Conservation (phyloP, 1,284 basidiomycete species). For the Leccinum griseonigrum region DNA sequence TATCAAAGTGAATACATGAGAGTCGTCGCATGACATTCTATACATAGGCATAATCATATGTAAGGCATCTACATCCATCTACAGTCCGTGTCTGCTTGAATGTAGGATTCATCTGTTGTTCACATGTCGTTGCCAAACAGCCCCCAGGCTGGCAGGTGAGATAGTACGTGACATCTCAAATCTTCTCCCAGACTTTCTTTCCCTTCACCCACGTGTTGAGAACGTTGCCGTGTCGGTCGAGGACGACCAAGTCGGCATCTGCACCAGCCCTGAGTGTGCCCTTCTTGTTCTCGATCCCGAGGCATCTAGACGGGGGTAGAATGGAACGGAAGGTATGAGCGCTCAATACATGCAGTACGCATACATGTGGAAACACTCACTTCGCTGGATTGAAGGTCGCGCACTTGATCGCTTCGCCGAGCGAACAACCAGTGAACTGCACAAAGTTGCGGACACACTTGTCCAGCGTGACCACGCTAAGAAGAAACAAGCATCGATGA, state of each 20-base stretch:
- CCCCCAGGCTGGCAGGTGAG: neutral
- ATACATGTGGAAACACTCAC: conserved; percentile 34
- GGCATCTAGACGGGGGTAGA: conserved; percentile 45
- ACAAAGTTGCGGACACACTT: conserved; percentile 84
- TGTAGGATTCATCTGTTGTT: neutral
- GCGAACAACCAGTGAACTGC: conserved; percentile 76
- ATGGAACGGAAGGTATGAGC: neutral
- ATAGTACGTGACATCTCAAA: conserved; percentile 13
- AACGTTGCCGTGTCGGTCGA: conserved; percentile 67
- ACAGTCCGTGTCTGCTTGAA: neutral
- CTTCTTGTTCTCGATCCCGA: conserved; percentile 77
- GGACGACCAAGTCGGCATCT: conserved; percentile 81
- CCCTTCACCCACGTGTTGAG: conserved; percentile 82
- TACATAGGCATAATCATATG: neutral
- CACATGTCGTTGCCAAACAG: neutral
- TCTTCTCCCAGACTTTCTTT: conserved; percentile 59
- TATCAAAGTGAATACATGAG: neutral
- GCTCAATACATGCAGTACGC: neutral
- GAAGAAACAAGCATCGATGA: neutral
- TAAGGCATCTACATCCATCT: neutral
- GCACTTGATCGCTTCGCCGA: conserved; percentile 82
- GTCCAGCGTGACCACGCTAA: conserved; percentile 75
- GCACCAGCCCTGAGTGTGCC: conserved; percentile 77
- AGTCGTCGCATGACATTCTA: neutral
- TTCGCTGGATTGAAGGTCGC: conserved; percentile 82